Evolutionary conservation across 345 rosid genomes (phyloP).

Genomic region (Barbarea vulgaris): DNA sequence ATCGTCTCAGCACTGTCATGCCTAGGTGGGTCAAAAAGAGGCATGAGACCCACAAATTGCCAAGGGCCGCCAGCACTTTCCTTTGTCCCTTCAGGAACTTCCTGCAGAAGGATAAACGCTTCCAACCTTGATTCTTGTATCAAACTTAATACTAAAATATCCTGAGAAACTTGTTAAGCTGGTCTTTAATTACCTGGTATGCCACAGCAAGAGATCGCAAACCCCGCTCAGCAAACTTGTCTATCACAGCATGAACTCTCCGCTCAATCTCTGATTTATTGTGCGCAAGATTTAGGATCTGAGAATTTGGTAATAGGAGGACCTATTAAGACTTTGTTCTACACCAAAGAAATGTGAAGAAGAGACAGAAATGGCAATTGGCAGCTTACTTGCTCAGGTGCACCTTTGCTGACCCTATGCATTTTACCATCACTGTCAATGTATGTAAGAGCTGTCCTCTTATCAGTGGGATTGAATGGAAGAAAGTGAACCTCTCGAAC

Average conservation of each 20-base stretch:
- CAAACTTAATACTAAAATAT: slow-evolving; percentile 6
- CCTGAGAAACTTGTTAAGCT: not conserved
- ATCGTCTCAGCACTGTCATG: slow-evolving; percentile 99
- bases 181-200: slow-evolving; percentile 61
- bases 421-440: slow-evolving; percentile 73
- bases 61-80: slow-evolving; percentile 96
- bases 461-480: slow-evolving; percentile 97
- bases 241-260: slow-evolving; percentile 91
- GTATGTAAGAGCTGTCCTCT: slow-evolving; percentile 93
- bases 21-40: slow-evolving; percentile 98
- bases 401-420: slow-evolving; percentile 99
- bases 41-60: slow-evolving; percentile 97
- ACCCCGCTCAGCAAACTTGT: slow-evolving; percentile 96
- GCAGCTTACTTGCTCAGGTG: slow-evolving; percentile 89
- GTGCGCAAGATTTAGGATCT: slow-evolving; percentile 91
- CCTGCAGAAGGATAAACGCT: slow-evolving; percentile 50
- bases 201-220: slow-evolving; percentile 97
- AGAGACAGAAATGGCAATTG: not conserved
- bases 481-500: slow-evolving; percentile 93
- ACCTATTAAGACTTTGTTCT: slow-evolving; percentile 4
- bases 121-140: slow-evolving; percentile 17
- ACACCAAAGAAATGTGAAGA: not conserved
- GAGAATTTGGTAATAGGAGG: slow-evolving; percentile 10
- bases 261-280: slow-evolving; percentile 86
- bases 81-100: slow-evolving; percentile 87